Percentiles rank a stretch among this genome's conserved stretches.
These are phyloP conservation scores for Sporothrix pallida DNA, from an alignment of 2,329 filamentous ascomycete species.

Conservation along the genomic window DNA sequence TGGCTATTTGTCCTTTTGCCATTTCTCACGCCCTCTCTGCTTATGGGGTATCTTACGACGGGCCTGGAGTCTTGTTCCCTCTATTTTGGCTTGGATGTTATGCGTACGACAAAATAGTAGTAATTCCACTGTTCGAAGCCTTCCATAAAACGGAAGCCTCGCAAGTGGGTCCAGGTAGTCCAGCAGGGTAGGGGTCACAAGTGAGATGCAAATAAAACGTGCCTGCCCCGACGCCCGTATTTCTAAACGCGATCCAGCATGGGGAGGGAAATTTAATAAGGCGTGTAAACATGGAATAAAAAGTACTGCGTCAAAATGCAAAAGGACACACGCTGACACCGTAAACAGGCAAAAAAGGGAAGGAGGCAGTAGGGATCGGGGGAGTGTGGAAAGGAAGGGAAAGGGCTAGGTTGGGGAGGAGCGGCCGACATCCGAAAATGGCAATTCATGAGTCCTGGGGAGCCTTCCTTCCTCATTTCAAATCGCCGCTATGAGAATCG, in stretches of 20 bases:
- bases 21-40: not conserved
- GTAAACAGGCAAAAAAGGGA: not conserved
- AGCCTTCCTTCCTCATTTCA: constrained; percentile 10
- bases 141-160: constrained; percentile 7
- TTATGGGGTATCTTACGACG: not conserved
- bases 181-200: not conserved
- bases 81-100: not conserved
- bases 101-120: too few species aligned
- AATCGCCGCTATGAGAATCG: constrained; percentile 4
- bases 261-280: not conserved
- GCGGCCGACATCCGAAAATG: not conserved
- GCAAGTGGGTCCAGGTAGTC: not conserved
- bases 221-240: not conserved
- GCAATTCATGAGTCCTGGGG: constrained; percentile 2
- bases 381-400: not conserved
- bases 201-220: not conserved
- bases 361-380: not conserved
- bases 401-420: not conserved
- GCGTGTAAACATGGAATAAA: too few species aligned
- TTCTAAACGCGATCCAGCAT: constrained; percentile 3
- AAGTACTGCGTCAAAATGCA: too few species aligned
- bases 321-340: too few species aligned
- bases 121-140: not conserved
- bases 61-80: not conserved
- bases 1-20: not conserved